These are phyloP conservation scores for Sesbania bispinosa DNA, from an alignment of 306 rosid species.

Conservation along the genomic window DNA sequence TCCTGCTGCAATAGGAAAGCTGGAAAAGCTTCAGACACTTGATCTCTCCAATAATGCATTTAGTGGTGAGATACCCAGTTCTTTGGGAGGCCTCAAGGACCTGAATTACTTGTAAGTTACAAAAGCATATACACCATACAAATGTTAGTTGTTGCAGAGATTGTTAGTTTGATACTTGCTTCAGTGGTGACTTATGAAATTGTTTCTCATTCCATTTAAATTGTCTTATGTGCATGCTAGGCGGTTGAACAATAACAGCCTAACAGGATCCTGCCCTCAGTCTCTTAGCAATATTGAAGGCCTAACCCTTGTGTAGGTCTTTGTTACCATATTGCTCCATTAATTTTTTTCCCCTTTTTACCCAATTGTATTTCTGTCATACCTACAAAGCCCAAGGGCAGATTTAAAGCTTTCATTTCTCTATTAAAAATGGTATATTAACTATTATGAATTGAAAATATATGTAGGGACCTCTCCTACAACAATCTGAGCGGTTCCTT, in stretches of 20 bases:
- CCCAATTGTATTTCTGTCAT: background rate
- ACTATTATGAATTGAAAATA: constrained; percentile 20
- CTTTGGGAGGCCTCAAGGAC: constrained; percentile 78
- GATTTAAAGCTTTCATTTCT: constrained; percentile 11
- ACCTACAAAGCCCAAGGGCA: background rate
- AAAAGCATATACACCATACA: background rate
- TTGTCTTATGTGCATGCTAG: constrained; percentile 48
- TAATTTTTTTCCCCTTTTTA: background rate
- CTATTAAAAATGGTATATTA: background rate
- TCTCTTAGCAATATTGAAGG: constrained; percentile 73
- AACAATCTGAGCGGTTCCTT: constrained; percentile 88
- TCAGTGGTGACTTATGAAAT: background rate
- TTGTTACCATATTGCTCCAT: constrained; percentile 9
- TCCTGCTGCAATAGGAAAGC: constrained; percentile 70
- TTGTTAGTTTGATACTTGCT: constrained; percentile 16
- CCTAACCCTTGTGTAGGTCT: constrained; percentile 88
- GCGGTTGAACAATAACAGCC: constrained; percentile 95
- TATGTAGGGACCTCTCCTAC: constrained; percentile 83
- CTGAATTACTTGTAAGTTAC: constrained; percentile 86
- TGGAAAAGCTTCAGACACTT: constrained; percentile 87
- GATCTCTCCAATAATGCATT: constrained; percentile 87
- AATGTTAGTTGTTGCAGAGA: background rate
- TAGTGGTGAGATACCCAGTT: constrained; percentile 71
- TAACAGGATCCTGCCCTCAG: constrained; percentile 77
- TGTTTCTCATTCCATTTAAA: constrained; percentile 24